phyloP scores from a whole-genome alignment of 2,329 filamentous ascomycete species.

The Mycogone perniciosa region DNA sequence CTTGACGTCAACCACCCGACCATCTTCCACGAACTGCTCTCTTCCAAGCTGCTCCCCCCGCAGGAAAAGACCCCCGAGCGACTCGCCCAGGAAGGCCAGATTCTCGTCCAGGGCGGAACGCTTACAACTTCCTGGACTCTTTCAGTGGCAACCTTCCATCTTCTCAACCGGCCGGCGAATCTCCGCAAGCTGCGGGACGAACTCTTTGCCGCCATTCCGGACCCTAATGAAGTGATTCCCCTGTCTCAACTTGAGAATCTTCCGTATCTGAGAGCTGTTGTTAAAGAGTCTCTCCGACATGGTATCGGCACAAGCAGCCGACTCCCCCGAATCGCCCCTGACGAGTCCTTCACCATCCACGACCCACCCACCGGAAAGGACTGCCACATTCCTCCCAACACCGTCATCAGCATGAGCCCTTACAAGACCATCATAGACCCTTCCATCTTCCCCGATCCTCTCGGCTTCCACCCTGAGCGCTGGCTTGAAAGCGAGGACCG shows the following conservation, averaged over 20 bases:
- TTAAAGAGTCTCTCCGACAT: constrained; percentile 45
- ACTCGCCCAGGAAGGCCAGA: constrained; percentile 34
- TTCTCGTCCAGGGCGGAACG: constrained; percentile 33
- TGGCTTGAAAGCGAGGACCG: constrained; percentile 28
- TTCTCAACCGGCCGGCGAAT: constrained; percentile 26
- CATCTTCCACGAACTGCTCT: constrained; percentile 31
- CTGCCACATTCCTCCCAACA: constrained; percentile 28
- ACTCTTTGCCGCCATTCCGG: constrained; percentile 28
- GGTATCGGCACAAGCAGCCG: constrained; percentile 42
- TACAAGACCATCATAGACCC: constrained; percentile 31
- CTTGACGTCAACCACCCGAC: constrained; percentile 29
- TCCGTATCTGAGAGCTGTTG: constrained; percentile 43
- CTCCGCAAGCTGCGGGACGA: constrained; percentile 30
- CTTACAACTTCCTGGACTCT: constrained; percentile 35
- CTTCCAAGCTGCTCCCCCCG: constrained; percentile 25
- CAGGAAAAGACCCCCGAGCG: constrained; percentile 28
- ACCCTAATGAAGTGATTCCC: constrained; percentile 22
- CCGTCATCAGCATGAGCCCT: constrained; percentile 32
- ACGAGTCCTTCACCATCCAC: constrained; percentile 25
- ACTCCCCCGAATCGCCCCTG: constrained; percentile 42
- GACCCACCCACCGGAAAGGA: constrained; percentile 22
- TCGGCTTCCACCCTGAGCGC: constrained; percentile 30
- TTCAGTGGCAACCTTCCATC: constrained; percentile 30
- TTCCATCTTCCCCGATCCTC: constrained; percentile 26
- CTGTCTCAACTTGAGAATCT: constrained; percentile 28